These are phyloP conservation scores for Puccinellia tenuiflora DNA, from an alignment of 176 grass and related monocot genomes.

Conservation along the genomic window DNA sequence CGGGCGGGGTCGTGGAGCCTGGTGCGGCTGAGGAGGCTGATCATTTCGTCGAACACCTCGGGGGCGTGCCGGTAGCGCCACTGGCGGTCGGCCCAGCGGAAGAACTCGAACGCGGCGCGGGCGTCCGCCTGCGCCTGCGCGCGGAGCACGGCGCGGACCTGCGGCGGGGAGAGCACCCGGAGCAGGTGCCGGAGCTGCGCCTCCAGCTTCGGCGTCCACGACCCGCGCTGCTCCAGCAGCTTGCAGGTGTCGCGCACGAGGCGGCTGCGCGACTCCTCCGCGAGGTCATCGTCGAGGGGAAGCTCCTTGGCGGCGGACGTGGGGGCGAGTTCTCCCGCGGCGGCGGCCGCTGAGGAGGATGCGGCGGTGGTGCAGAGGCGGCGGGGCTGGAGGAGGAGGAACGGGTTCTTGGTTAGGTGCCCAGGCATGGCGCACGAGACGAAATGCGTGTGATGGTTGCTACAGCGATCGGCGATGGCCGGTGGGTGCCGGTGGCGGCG, in stretches of 20 bases:
- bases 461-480: neutral
- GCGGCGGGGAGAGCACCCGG: slow-evolving; percentile 49
- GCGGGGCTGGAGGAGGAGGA: neutral
- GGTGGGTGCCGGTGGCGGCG: neutral
- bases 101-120: slow-evolving; percentile 68
- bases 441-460: neutral
- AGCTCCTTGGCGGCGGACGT: neutral
- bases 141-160: slow-evolving; percentile 66
- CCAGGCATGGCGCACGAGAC: slow-evolving; percentile 17
- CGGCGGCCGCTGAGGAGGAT: neutral
- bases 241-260: slow-evolving; percentile 59
- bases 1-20: slow-evolving; percentile 71
- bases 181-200: slow-evolving; percentile 60
- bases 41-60: slow-evolving; percentile 76
- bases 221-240: slow-evolving; percentile 58
- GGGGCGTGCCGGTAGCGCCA: slow-evolving; percentile 86
- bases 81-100: slow-evolving; percentile 74
- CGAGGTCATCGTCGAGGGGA: neutral
- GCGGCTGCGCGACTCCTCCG: slow-evolving; percentile 53
- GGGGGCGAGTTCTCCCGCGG: neutral
- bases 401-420: neutral
- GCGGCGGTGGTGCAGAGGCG: slow-evolving; percentile 11
- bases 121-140: slow-evolving; percentile 49
- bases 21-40: slow-evolving; percentile 67
- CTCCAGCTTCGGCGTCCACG: slow-evolving; percentile 72